A percentile compares a stretch with the other conserved stretches of the same genome.
Conservation (phyloP, 2,329 filamentous ascomycete species). For the Myotisia sp. region DNA sequence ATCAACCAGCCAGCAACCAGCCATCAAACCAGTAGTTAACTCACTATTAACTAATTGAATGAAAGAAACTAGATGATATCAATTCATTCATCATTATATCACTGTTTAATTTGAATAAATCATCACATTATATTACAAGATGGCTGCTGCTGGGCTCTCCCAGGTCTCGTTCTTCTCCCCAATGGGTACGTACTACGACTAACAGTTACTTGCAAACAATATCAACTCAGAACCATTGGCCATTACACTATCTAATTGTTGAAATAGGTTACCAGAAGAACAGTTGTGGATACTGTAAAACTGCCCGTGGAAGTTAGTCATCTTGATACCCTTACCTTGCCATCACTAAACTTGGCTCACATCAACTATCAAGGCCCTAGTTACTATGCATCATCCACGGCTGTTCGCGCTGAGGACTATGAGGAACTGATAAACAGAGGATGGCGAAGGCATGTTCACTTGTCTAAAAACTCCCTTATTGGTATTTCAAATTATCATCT, state of each 20-base stretch:
- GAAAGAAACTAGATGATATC: background rate
- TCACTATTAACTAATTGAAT: background rate
- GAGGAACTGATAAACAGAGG: slow-evolving; percentile 35
- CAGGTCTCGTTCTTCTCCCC: slow-evolving; percentile 1
- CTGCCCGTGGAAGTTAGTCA: slow-evolving; percentile 31
- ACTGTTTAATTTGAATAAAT: too few species aligned
- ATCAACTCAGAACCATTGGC: background rate
- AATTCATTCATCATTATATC: background rate
- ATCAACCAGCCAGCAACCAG: too few species aligned
- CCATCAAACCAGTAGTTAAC: background rate
- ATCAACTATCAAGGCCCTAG: slow-evolving; percentile 25
- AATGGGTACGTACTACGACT: too few species aligned
- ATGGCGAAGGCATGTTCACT: slow-evolving; percentile 38
- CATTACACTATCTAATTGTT: background rate
- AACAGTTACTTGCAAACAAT: too few species aligned
- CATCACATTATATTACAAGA: too few species aligned
- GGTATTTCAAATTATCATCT: too few species aligned
- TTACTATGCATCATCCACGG: slow-evolving; percentile 33
- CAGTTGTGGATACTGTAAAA: slow-evolving; percentile 37
- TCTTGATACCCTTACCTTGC: slow-evolving; percentile 14
- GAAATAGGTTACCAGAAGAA: slow-evolving; percentile 33
- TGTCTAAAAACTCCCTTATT: too few species aligned
- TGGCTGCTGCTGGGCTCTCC: background rate
- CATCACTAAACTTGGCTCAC: slow-evolving; percentile 4
- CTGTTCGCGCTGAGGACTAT: slow-evolving; percentile 33